phyloP scores from a whole-genome alignment of 257 asterid genomes.

The Petunia axillaris region DNA sequence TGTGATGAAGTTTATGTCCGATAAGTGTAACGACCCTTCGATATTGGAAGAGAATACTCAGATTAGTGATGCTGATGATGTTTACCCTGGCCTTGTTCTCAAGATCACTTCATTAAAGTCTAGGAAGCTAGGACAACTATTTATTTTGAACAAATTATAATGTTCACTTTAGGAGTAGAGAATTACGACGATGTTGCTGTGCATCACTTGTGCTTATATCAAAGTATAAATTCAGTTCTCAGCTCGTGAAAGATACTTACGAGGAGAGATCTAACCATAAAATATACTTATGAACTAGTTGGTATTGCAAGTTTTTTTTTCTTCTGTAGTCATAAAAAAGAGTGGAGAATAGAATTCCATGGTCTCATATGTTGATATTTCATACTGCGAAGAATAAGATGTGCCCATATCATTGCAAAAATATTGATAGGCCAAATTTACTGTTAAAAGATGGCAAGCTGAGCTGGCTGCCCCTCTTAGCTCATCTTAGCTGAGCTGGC shows the following conservation, averaged over 20 bases:
- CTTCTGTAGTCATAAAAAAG: too few species aligned
- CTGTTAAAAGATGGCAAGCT: too few species aligned
- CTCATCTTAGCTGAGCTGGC: too few species aligned
- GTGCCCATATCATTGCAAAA: too few species aligned
- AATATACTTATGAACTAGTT: too few species aligned
- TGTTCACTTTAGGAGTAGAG: not conserved
- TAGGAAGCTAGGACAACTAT: not conserved
- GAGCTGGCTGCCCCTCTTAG: too few species aligned
- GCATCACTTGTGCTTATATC: not conserved
- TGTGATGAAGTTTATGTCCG: conserved; percentile 36
- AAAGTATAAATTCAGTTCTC: not conserved
- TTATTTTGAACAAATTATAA: not conserved
- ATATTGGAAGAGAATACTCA: conserved; percentile 37
- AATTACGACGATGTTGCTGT: not conserved
- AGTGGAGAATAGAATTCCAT: too few species aligned
- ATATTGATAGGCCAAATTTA: too few species aligned
- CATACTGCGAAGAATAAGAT: too few species aligned
- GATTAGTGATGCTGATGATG: conserved; percentile 35
- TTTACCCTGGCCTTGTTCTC: conserved; percentile 37
- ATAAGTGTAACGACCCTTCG: conserved; percentile 28
- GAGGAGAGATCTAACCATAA: too few species aligned
- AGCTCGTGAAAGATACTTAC: not conserved
- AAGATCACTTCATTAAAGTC: conserved; percentile 27
- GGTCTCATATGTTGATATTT: too few species aligned
- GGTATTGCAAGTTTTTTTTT: too few species aligned